phyloP scores from a whole-genome alignment of 768 basidiomycete genomes.

The Xerocomellus dryophilus region DNA sequence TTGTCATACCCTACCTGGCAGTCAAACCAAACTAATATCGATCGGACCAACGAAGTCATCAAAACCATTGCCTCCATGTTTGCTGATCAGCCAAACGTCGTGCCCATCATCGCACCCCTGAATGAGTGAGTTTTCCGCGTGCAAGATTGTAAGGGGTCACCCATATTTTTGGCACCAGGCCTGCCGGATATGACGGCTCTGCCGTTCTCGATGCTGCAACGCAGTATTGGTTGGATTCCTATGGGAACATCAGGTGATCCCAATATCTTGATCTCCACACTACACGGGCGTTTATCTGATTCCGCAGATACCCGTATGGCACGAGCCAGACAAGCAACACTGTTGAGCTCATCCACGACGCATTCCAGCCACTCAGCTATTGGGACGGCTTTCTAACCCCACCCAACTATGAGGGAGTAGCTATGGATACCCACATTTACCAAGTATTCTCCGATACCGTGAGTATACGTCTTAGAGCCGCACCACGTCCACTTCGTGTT shows the following conservation, averaged over 20 bases:
- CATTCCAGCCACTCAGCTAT: constrained; percentile 70
- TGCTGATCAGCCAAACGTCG: constrained; percentile 48
- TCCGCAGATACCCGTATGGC: constrained; percentile 40
- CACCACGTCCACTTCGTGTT: background rate
- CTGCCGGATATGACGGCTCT: constrained; percentile 63
- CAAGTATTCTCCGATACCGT: constrained; percentile 67
- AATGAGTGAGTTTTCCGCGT: constrained; percentile 57
- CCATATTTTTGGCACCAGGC: constrained; percentile 40
- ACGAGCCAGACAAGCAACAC: constrained; percentile 50
- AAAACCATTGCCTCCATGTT: constrained; percentile 60
- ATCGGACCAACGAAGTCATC: constrained; percentile 65
- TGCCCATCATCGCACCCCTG: constrained; percentile 68
- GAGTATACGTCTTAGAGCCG: constrained; percentile 21
- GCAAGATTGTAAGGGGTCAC: background rate
- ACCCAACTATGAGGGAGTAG: constrained; percentile 60
- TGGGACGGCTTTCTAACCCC: constrained; percentile 53
- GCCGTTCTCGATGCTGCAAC: constrained; percentile 47
- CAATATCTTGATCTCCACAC: background rate
- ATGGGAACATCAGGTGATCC: constrained; percentile 62
- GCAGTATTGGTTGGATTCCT: constrained; percentile 75
- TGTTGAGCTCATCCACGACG: constrained; percentile 70
- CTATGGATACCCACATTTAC: constrained; percentile 79
- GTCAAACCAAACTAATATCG: constrained; percentile 57
- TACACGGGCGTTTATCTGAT: background rate
- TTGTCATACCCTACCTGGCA: constrained; percentile 67